phyloP scores from a whole-genome alignment of 148 eudicot genomes.

The Cornus controversa region DNA sequence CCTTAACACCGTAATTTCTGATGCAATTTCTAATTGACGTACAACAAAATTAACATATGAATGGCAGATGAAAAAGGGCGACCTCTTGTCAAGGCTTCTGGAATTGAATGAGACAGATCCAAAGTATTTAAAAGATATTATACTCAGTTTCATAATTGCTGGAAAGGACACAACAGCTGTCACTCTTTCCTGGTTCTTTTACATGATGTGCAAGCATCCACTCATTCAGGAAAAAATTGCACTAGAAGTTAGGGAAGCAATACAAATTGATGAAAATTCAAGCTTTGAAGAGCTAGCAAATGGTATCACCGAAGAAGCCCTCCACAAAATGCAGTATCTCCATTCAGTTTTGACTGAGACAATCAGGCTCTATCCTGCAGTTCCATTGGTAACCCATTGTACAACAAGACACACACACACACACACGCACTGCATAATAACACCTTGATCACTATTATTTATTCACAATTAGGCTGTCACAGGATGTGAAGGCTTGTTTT shows the following conservation, averaged over 20 bases:
- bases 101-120: slow-evolving; percentile 27
- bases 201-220: slow-evolving; percentile 36
- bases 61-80: slow-evolving; percentile 26
- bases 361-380: slow-evolving; percentile 42
- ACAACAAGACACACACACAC: neutral
- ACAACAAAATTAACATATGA: neutral
- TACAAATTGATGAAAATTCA: neutral
- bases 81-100: slow-evolving; percentile 38
- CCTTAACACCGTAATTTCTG: no score
- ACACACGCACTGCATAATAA: no score
- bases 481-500: slow-evolving; percentile 30
- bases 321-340: slow-evolving; percentile 40
- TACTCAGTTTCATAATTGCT: slow-evolving; percentile 39
- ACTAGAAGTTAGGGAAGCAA: slow-evolving; percentile 23
- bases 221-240: slow-evolving; percentile 28
- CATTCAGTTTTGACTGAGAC: slow-evolving; percentile 42
- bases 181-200: slow-evolving; percentile 43
- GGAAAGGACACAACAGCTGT: slow-evolving; percentile 42
- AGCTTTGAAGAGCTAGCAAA: slow-evolving; percentile 21
- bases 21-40: no score
- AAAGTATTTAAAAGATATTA: slow-evolving; percentile 35
- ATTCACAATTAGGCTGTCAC: neutral
- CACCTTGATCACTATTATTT: no score
- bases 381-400: slow-evolving; percentile 21
- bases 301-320: slow-evolving; percentile 22